These are phyloP conservation scores for Phytophthora pisi DNA, from an alignment of 352 stramenopile species.

Conservation along the genomic window DNA sequence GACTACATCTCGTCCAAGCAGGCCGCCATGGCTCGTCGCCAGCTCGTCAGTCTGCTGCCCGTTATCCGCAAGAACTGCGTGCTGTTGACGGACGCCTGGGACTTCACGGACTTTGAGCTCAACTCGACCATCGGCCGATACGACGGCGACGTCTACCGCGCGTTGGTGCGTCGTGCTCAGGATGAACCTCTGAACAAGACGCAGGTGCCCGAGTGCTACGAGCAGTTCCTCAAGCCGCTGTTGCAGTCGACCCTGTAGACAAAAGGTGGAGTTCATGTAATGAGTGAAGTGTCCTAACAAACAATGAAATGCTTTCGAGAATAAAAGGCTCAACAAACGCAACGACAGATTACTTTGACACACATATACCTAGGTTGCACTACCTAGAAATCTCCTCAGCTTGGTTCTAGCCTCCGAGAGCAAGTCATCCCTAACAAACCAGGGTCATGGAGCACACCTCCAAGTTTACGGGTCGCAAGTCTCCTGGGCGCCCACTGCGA, in stretches of 20 bases:
- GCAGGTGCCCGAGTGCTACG: conserved; percentile 61
- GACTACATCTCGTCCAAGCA: conserved; percentile 57
- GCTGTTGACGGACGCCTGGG: conserved; percentile 44
- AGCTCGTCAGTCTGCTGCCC: conserved; percentile 43
- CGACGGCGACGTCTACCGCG: conserved; percentile 76
- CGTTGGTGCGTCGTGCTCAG: conserved; percentile 47
- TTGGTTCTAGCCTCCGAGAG: background rate
- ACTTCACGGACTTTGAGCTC: conserved; percentile 67
- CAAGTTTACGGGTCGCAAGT: conserved; percentile 20
- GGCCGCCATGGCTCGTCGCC: conserved; percentile 36
- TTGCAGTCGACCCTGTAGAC: conserved; percentile 40
- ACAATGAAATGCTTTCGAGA: no score
- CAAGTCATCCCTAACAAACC: background rate
- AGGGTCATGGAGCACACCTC: background rate
- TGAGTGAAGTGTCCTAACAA: background rate
- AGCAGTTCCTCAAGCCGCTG: conserved; percentile 52
- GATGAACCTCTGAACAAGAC: conserved; percentile 70
- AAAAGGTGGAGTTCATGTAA: background rate
- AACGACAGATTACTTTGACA: background rate
- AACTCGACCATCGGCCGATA: conserved; percentile 78
- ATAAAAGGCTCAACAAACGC: no score
- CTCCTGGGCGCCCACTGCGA: conserved; percentile 34
- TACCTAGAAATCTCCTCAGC: background rate
- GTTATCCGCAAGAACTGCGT: conserved; percentile 56
- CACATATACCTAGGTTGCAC: background rate